These are phyloP conservation scores for Daedaleopsis sinensis DNA, from an alignment of 768 basidiomycete genomes.

Conservation along the genomic window DNA sequence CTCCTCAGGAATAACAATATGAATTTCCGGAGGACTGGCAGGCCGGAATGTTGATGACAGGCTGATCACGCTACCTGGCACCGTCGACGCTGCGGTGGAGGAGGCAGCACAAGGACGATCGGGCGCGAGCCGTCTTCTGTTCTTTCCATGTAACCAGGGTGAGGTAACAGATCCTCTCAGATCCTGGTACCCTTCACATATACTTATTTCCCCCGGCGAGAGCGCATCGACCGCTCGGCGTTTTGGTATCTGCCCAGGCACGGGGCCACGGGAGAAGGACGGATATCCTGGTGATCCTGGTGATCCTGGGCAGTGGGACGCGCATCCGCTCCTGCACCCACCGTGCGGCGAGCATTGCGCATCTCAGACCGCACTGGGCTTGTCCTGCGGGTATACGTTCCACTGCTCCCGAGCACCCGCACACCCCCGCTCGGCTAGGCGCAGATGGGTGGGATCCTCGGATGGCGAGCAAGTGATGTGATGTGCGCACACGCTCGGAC, in stretches of 20 bases:
- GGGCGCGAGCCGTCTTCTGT: slow-evolving; percentile 13
- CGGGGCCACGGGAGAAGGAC: slow-evolving; percentile 14
- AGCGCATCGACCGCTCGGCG: slow-evolving; percentile 4
- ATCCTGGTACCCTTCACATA: slow-evolving; percentile 10
- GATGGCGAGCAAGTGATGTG: no score
- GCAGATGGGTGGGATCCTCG: no score
- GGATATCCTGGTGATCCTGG: no score
- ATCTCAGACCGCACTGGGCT: no score
- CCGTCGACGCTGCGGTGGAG: slow-evolving; percentile 11
- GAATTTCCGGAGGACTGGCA: background rate
- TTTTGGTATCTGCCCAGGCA: slow-evolving; percentile 19
- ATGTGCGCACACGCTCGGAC: no score
- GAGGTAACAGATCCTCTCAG: slow-evolving; percentile 21
- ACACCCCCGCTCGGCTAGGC: no score
- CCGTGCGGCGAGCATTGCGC: no score
- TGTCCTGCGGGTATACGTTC: no score
- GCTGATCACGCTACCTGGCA: slow-evolving; percentile 4
- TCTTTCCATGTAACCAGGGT: slow-evolving; percentile 26
- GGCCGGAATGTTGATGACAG: slow-evolving; percentile 2
- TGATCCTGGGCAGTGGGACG: no score
- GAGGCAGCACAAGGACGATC: slow-evolving; percentile 16
- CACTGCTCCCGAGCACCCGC: no score
- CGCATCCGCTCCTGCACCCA: no score
- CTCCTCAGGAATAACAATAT: background rate
- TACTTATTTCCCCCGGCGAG: slow-evolving; percentile 7